Base-by-base conservation (phyloP, 352 stramenopile genomes). In the Peronospora farinosa region DNA sequence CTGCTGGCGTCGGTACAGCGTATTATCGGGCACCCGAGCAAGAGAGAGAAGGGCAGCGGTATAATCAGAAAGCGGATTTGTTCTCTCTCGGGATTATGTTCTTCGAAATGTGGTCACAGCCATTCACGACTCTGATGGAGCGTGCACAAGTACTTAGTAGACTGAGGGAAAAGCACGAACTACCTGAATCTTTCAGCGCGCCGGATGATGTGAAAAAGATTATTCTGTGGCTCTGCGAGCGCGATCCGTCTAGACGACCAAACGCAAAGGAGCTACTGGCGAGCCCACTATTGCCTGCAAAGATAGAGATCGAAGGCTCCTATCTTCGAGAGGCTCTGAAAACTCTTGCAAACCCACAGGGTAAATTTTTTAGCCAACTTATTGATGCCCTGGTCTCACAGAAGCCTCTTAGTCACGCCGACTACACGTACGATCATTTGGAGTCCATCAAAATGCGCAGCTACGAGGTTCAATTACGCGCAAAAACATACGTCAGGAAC, bases 1-100 rank as follows among this genome's bases (percentile, higher is more conserved):
- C 95, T 42, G 82, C 86, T 21, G 95, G 95, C 30, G 94, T 98
- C 10, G 95, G 94, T 1, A 98, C 95, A 6, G 84, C 91, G 7
- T 96, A 98, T 46, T 98, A 98, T 62, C 83, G 92, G 19, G 93
- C 95, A 9, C 92, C 94, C 3, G 95, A 98, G 54, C 91, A 98
- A 54, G 89, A 96, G 65, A 78, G 76, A 53, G 71, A 91, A 60
- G 77, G 83, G 13, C 76, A 90, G 60, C 72, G 72, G 4, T 95
- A 83, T 76, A 96, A 89, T 64, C 92, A 91, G 40, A 93, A 93
- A 44, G 86, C 82, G 3, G 95, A 98, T 54, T 96, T 98, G 64
- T 98, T 95, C 56, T 97, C 86, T 7, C 69, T 98, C 7, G 95
- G 95, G 7, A 89, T 98, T 36, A 56, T 98, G 21, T 86, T 98